These are phyloP conservation scores for Dacryopinax primogenitus DNA, from an alignment of 768 basidiomycete genomes.

Conservation along the genomic window DNA sequence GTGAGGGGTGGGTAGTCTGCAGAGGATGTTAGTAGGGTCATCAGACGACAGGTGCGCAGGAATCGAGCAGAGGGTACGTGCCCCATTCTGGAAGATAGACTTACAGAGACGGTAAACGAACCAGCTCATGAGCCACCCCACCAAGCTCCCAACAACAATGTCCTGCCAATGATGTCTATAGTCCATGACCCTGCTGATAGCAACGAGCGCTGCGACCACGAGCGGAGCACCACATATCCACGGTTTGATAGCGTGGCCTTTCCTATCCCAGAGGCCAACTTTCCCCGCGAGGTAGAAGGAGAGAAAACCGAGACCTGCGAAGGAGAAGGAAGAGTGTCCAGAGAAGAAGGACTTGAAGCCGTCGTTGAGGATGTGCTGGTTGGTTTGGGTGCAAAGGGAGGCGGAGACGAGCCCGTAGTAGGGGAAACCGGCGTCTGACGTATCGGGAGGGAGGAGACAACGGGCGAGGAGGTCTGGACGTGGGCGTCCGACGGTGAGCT, in stretches of 20 bases:
- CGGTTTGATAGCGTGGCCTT: conserved; percentile 65
- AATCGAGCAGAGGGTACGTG: not conserved
- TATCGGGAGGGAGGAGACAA: conserved; percentile 55
- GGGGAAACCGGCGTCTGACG: conserved; percentile 40
- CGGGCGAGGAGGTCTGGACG: conserved; percentile 67
- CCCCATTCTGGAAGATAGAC: not conserved
- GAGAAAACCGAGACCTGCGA: conserved; percentile 83
- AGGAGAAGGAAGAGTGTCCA: conserved; percentile 74
- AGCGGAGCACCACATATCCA: conserved; percentile 76
- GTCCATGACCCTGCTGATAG: conserved; percentile 84
- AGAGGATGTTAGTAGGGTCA: not conserved
- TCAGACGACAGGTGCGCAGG: not conserved
- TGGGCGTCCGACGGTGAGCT: conserved; percentile 72
- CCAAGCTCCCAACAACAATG: conserved; percentile 60
- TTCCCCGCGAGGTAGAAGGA: conserved; percentile 85
- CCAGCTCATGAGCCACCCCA: conserved; percentile 60
- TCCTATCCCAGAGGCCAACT: conserved; percentile 73
- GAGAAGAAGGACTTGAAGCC: conserved; percentile 89
- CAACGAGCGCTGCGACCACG: conserved; percentile 58
- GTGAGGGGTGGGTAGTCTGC: not conserved
- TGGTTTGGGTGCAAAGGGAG: conserved; percentile 64
- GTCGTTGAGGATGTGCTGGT: conserved; percentile 48
- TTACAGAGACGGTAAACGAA: conserved; percentile 48
- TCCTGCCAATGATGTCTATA: conserved; percentile 91
- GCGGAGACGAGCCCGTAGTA: conserved; percentile 59